phyloP scores from a whole-genome alignment of 495 filamentous ascomycete species.

The Xeromyces bisporus region DNA sequence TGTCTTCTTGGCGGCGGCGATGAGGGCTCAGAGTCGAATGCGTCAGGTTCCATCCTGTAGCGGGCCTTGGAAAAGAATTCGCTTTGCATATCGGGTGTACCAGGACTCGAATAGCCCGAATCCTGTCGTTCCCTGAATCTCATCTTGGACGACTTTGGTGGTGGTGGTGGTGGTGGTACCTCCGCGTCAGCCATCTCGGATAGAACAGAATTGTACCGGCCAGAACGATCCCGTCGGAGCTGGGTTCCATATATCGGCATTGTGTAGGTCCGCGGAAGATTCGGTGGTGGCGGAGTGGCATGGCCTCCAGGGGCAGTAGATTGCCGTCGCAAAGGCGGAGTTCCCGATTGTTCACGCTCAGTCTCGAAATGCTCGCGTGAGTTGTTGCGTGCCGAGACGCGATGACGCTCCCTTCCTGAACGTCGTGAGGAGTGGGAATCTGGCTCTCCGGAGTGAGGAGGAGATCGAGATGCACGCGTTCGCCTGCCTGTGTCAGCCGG shows the following conservation, averaged over 20 bases:
- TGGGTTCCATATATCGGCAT: too few species aligned
- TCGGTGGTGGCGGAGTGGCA: constrained; percentile 17
- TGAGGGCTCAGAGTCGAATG: too few species aligned
- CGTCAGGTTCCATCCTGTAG: too few species aligned
- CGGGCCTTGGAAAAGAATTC: too few species aligned
- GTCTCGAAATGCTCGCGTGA: constrained; percentile 21
- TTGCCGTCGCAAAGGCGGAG: too few species aligned
- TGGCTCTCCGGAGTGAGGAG: constrained; percentile 18
- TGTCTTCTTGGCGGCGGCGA: too few species aligned
- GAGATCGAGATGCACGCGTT: constrained; percentile 16
- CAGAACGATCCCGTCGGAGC: neutral
- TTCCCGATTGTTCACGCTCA: too few species aligned
- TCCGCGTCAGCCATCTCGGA: constrained; percentile 1
- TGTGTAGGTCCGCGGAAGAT: constrained; percentile 4
- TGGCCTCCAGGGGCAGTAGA: constrained; percentile 12
- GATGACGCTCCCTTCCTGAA: constrained; percentile 8
- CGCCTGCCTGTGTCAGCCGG: constrained; percentile 12
- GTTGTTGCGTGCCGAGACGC: constrained; percentile 17
- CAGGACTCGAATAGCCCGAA: constrained; percentile 30
- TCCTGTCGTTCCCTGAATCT: constrained; percentile 19
- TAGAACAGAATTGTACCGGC: constrained; percentile 1
- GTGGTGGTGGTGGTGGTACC: too few species aligned
- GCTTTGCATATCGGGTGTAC: constrained; percentile 26
- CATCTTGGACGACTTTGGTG: constrained; percentile 7
- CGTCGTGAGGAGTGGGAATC: constrained; percentile 13